Evolutionary conservation across 2,329 filamentous ascomycete species (phyloP).

Genomic region (Metarhizium humberi): DNA sequence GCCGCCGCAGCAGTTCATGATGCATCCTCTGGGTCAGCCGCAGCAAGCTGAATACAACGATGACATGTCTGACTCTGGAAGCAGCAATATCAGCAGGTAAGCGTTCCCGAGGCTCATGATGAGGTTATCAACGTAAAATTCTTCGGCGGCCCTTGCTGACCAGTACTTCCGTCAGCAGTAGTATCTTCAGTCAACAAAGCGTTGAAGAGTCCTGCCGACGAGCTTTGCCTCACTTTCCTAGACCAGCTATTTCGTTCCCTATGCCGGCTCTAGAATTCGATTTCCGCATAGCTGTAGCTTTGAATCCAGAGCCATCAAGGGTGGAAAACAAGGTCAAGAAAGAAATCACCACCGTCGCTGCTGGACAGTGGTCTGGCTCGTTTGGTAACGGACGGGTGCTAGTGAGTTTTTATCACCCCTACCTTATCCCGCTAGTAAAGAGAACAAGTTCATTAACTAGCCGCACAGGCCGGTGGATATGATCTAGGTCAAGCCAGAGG

Average conservation of each 20-base stretch:
- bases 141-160: not conserved
- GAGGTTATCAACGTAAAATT: not conserved
- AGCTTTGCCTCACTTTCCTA: slow-evolving; percentile 30
- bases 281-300: slow-evolving; percentile 38
- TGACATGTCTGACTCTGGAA: slow-evolving; percentile 9
- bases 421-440: not conserved
- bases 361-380: slow-evolving; percentile 36
- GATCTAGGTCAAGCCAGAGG: slow-evolving; percentile 31
- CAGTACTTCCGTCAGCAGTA: not conserved
- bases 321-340: slow-evolving; percentile 34
- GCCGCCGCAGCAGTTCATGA: not conserved
- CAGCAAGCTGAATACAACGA: slow-evolving; percentile 4
- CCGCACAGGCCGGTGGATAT: slow-evolving; percentile 30
- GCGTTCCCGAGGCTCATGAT: not conserved
- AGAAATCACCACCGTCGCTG: slow-evolving; percentile 39
- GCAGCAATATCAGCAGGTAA: slow-evolving; percentile 8
- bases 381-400: slow-evolving; percentile 39
- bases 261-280: slow-evolving; percentile 38
- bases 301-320: slow-evolving; percentile 33
- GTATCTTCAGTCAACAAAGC: slow-evolving; percentile 14
- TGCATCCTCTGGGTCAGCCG: slow-evolving; percentile 1
- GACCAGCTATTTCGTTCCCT: slow-evolving; percentile 32
- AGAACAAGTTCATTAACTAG: slow-evolving; percentile 9
- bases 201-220: slow-evolving; percentile 29
- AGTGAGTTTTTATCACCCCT: slow-evolving; percentile 20